Conservation (phyloP, 2,329 filamentous ascomycete genomes). For the Cladosporium sp. region DNA sequence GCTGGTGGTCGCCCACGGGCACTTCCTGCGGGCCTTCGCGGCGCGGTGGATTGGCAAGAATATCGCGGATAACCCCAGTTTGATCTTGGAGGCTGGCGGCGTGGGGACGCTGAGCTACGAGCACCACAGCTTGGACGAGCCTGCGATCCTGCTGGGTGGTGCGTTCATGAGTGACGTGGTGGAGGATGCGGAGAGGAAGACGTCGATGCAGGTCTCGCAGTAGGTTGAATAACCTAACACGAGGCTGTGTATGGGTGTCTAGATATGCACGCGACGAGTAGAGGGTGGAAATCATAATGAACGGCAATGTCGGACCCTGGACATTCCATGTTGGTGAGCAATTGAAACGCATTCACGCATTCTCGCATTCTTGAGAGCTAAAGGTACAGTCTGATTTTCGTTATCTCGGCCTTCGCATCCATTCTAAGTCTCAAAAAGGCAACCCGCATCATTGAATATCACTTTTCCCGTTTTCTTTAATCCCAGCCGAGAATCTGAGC, state of each 20-base stretch:
- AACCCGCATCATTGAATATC: not conserved
- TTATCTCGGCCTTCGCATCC: not conserved
- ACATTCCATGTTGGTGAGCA: no score
- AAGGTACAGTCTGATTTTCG: conserved; percentile 10
- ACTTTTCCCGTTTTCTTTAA: not conserved
- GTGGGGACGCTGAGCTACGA: conserved; percentile 49
- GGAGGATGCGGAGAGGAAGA: conserved; percentile 32
- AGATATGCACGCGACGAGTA: not conserved
- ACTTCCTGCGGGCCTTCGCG: conserved; percentile 81
- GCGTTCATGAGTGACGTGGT: conserved; percentile 46
- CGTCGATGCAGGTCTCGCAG: not conserved
- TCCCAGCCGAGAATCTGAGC: no score
- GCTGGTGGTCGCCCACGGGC: conserved; percentile 79
- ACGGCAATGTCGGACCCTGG: no score
- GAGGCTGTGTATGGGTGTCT: not conserved
- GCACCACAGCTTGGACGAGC: conserved; percentile 44
- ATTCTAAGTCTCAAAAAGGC: conserved; percentile 1
- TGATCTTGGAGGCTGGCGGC: conserved; percentile 66
- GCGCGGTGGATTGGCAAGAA: conserved; percentile 75
- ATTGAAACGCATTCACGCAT: not conserved
- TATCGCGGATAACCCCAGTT: conserved; percentile 66
- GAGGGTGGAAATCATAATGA: no score
- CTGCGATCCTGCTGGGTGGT: conserved; percentile 46
- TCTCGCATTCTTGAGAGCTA: not conserved
- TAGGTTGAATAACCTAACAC: not conserved